Evolutionary conservation across 257 asterid species (phyloP), one percentile per base, ranked within the genome.

Genomic region (Plantago major): DNA sequence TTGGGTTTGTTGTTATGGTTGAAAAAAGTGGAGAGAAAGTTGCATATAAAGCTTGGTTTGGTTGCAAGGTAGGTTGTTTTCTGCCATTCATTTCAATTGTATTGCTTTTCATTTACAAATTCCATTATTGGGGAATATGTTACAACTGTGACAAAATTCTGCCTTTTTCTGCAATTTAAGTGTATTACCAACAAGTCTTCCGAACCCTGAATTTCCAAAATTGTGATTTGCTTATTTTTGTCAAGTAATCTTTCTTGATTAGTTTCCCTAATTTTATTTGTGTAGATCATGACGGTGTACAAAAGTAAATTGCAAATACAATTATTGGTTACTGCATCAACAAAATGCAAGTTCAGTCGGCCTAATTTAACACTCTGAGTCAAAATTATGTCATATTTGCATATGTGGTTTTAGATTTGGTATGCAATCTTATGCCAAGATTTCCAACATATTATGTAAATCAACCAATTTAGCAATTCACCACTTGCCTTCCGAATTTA

Each of bases 21-120:
- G 40, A 33, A 33, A 22, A 33, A 33, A 33, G 40, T 33, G 40
- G 19, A 58, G 71, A 63, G 17, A 57, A 38, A 50, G 64, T 56
- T 28, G 77, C 51, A 58, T 69, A 28, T 6, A 7, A 26, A 9
- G 17, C 40, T 46, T 19, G 62, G 45, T 51, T 44, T 47, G 62
- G 49, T 53, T 49, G 56, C 30, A 56, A 63, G 72, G 56, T 72
- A 77, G 81, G 81, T 77, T 69, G 58, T 72, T 48, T 71, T 64
- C 73, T 65, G 65, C 74, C 77, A 74, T 69, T 74, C 63, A 59
- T 46, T 58, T 44, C 63, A 59, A 51, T 58, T 44, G 58, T 55
- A 60, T 60, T 55, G 66, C 46, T 73, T 47, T 33, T 33, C 7
- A 33, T 33, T 33, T 47, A n/a, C 44, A 30, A 30, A 10, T 67